Base-by-base conservation (phyloP, 257 asterid genomes). In the Scutellaria galericulata region DNA sequence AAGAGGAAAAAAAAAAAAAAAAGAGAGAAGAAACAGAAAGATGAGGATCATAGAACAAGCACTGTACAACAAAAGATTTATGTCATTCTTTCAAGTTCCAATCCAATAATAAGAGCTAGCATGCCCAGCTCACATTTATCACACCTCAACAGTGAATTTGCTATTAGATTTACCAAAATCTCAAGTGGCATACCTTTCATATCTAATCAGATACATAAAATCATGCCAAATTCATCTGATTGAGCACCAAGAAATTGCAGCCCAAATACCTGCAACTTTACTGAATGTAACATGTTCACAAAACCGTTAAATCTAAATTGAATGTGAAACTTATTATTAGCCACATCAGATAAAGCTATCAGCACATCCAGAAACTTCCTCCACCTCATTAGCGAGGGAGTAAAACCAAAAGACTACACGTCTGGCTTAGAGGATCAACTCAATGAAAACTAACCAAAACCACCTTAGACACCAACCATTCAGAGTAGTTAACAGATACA, bases 251-350 rank as follows among this genome's bases (percentile, higher is more conserved):
- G 83, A 79, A 54, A 76, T 54, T 68, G 81, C 93, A 67, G 90
- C 88, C 75, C 62, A 57, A 46, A 66, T 40, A 86, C 92, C 92
- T 88, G 92, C 90, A 90, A 65, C 83, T 86, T 82, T 78, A 72
- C 76, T 80, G 77, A 81, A 80, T 85, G 86, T 80, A 86, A 90
- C 83, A 72, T 78, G 76, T 80, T 84, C 81, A 72, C 86, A 70
- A 79, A 77, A 78, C 80, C 81, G 81, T 44, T 65, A 80, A 80
- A 78, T 64, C 61, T 9, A 78, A 79, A 76, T 47, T 53, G 51
- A 67, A 63, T 9, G 58, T 12, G 20, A 52, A 70, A 69, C 64
- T 68, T 57, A 64, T 12, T 68, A 9, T 5, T 70, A 60, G 56
- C 68, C 68, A 68, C 55, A 45, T 62, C 55, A 82, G 40, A 53